phyloP scores from a whole-genome alignment of 148 eudicot species.

The Heliamphora exappendiculata region DNA sequence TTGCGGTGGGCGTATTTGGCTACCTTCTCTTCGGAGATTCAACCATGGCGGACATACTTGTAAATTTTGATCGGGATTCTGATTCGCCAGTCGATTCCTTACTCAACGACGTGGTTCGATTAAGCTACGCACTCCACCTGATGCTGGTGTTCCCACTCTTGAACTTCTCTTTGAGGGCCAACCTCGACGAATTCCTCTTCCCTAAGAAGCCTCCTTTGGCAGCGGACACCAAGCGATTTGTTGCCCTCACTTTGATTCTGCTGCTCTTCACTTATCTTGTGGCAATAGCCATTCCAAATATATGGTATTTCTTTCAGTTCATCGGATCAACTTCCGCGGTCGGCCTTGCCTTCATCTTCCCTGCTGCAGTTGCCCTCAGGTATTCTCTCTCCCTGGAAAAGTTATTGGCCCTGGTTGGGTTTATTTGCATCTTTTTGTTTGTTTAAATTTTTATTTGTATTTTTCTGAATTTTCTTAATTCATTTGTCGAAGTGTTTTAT shows the following conservation, averaged over 20 bases:
- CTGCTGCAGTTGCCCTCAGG: conserved; percentile 75
- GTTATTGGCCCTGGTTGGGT: no score
- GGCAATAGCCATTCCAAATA: conserved; percentile 73
- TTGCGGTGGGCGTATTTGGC: conserved; percentile 68
- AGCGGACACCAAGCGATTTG: conserved; percentile 45
- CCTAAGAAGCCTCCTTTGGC: conserved; percentile 42
- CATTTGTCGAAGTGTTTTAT: no score
- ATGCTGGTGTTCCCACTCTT: conserved; percentile 77
- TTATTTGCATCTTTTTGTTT: no score
- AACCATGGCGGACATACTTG: conserved; percentile 74
- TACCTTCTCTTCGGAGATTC: conserved; percentile 90
- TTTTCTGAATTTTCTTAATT: no score
- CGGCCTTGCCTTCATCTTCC: conserved; percentile 79
- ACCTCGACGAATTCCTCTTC: conserved; percentile 69
- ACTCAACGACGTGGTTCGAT: conserved; percentile 56
- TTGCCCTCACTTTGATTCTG: conserved; percentile 39
- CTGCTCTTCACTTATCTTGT: conserved; percentile 40
- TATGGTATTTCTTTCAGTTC: conserved; percentile 88
- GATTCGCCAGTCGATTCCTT: conserved; percentile 36
- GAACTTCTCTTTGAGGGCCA: conserved; percentile 68
- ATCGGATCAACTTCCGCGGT: conserved; percentile 82
- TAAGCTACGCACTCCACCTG: conserved; percentile 88
- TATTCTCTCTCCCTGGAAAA: conserved; percentile 21
- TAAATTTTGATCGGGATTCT: conserved; percentile 68
- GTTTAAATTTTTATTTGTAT: no score